Evolutionary conservation across 306 rosid species (phyloP), one percentile per base, ranked within the genome.

Genomic region (Cicer cuneatum): DNA sequence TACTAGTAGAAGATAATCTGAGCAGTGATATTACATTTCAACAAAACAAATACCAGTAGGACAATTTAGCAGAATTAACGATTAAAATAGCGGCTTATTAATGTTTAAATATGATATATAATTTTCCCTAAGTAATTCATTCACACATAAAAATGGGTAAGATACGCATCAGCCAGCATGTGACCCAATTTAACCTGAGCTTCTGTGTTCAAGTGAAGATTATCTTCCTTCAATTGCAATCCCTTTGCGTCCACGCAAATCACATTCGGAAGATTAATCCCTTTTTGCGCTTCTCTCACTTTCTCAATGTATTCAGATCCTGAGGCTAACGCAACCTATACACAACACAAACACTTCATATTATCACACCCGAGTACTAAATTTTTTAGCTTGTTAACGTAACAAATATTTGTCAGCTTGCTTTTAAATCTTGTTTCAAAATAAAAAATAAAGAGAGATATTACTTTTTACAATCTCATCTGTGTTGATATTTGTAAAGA

Each of bases 211-310:
- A 93, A 82, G 65, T 93, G 98, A 15, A 93, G 88, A 64, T 91
- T 78, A 71, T 91, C 98, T 49, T 82, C 83, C 79, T 72, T 71
- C 51, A 93, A 89, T 35, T 65, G 72, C 88, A 84, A 64, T 40
- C 97, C 97, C 77, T 83, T 89, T 0, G 94, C 96, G 35, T 93
- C 98, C 14, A 93, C 86, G 42, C 88, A 88, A 65, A 84, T 85
- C 47, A 87, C 94, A 7, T 83, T 88, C 15, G 80, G 67, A 39
- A 93, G 3, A 48, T 83, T 72, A 75, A 91, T 74, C 2, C 79
- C 81, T 71, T 87, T 67, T 5, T 91, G 98, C 0, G 88, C 87
- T 74, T 87, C 91, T 72, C 98, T 93, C 59, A 91, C 93, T 66
- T 53, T 84, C 78, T 91, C 97, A 0, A 46, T 42, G 56, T 76